A percentile compares a stretch with the other conserved stretches of the same genome.
Conservation (phyloP, 306 rosid genomes). For the Echinosophora koreensis region DNA sequence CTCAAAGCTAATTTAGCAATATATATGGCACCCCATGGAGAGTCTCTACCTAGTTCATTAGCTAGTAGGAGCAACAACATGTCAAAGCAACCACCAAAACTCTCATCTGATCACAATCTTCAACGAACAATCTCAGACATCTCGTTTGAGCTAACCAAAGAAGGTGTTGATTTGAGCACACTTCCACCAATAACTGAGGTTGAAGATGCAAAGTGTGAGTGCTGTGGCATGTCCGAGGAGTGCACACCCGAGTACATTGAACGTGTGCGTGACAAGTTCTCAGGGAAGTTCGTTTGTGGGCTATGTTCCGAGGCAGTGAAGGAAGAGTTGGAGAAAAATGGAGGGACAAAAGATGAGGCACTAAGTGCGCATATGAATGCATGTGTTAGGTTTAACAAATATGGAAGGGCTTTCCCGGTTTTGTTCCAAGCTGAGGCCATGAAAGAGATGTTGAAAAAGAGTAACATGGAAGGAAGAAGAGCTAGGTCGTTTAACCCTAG, state of each 20-base stretch:
- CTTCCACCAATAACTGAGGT: constrained; percentile 79
- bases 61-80: constrained; percentile 52
- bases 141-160: constrained; percentile 68
- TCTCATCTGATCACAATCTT: constrained; percentile 55
- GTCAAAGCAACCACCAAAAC: constrained; percentile 65
- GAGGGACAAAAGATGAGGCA: constrained; percentile 80
- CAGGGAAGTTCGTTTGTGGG: constrained; percentile 91
- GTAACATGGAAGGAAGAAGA: constrained; percentile 77
- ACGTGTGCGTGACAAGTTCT: constrained; percentile 65
- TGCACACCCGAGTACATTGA: constrained; percentile 83
- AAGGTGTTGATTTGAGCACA: constrained; percentile 37
- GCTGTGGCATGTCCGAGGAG: constrained; percentile 98
- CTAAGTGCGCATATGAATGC: constrained; percentile 78
- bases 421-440: constrained; percentile 90
- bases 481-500: constrained; percentile 79
- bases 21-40: constrained; percentile 82
- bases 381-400: constrained; percentile 86
- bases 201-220: constrained; percentile 84
- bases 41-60: constrained; percentile 49
- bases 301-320: constrained; percentile 92
- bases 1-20: background rate
- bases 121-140: constrained; percentile 87
- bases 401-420: constrained; percentile 86
- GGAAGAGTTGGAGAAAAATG: constrained; percentile 82
- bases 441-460: constrained; percentile 92